Percentiles rank a stretch among this genome's conserved stretches.
Evolutionary conservation across 108 stramenopile species (phyloP).

Genomic region (Mediolabrus comicus): DNA sequence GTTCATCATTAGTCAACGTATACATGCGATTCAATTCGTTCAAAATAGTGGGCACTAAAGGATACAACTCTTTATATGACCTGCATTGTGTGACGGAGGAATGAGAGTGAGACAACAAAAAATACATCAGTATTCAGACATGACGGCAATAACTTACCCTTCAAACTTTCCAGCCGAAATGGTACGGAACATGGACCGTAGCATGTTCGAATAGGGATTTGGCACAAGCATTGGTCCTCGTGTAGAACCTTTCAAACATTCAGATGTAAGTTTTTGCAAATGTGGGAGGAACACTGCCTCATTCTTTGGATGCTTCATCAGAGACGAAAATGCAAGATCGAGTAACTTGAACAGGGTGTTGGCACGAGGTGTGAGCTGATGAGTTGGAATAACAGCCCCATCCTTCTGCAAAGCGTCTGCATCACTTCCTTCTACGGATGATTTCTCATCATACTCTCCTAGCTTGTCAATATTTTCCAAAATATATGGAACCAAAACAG

Average conservation of each 20-base stretch:
- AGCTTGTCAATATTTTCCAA: constrained; percentile 69
- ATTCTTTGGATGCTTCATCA: constrained; percentile 84
- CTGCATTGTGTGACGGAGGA: background rate
- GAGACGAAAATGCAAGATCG: constrained; percentile 77
- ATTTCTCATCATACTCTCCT: constrained; percentile 11
- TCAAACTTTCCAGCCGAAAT: constrained; percentile 95
- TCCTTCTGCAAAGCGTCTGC: background rate
- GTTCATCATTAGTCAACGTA: constrained; percentile 35
- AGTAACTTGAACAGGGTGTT: constrained; percentile 55
- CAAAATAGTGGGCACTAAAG: constrained; percentile 73
- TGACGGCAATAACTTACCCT: constrained; percentile 46
- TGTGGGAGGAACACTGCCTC: constrained; percentile 85
- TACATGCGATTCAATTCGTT: constrained; percentile 82
- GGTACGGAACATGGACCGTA: constrained; percentile 83
- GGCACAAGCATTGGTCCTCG: constrained; percentile 53
- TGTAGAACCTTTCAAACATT: constrained; percentile 68
- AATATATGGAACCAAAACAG: constrained; percentile 73
- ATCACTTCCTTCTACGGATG: background rate
- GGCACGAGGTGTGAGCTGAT: constrained; percentile 18
- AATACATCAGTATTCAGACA: background rate
- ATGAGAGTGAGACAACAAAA: background rate
- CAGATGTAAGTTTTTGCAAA: constrained; percentile 69
- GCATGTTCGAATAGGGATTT: constrained; percentile 76
- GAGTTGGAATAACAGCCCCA: background rate
- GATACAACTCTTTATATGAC: constrained; percentile 81